Percentiles rank a stretch among this genome's conserved stretches.
These are phyloP conservation scores for Trichoderma atroviride DNA, from an alignment of 2,329 filamentous ascomycete species.

Conservation along the genomic window DNA sequence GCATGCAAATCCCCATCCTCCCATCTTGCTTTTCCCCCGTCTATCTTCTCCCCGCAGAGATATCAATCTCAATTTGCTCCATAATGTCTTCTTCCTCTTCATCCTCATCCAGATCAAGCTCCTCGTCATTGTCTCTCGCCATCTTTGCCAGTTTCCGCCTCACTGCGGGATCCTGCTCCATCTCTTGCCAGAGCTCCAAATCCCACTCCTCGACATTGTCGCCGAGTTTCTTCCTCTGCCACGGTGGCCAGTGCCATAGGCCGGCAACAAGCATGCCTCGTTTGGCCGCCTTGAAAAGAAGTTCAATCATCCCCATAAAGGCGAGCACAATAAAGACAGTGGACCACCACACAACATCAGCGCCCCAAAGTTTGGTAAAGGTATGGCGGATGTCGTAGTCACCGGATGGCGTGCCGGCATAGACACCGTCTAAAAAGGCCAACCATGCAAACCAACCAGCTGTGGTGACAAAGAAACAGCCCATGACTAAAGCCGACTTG, in stretches of 20 bases:
- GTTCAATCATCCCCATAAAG: conserved; percentile 65
- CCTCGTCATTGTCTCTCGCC: conserved; percentile 40
- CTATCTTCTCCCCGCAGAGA: conserved; percentile 19
- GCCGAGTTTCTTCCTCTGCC: conserved; percentile 41
- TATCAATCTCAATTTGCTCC: conserved; percentile 25
- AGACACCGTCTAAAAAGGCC: conserved; percentile 67
- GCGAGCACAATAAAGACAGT: conserved; percentile 66
- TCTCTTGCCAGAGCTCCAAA: conserved; percentile 60
- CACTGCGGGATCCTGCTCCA: conserved; percentile 55
- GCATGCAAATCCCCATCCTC: not conserved
- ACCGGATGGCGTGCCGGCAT: conserved; percentile 51
- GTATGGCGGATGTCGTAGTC: conserved; percentile 70
- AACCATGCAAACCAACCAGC: conserved; percentile 75
- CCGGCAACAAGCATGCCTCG: conserved; percentile 51
- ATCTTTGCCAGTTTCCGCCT: conserved; percentile 47
- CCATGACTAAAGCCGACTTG: conserved; percentile 66
- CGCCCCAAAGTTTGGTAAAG: conserved; percentile 68
- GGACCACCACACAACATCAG: conserved; percentile 73
- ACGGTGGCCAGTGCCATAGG: conserved; percentile 52
- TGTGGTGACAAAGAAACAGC: conserved; percentile 60
- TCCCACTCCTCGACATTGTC: conserved; percentile 54
- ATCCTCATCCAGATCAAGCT: conserved; percentile 28
- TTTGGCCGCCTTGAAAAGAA: conserved; percentile 57
- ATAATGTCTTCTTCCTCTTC: conserved; percentile 27
- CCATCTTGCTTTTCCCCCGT: not conserved